Percentiles rank a stretch among this genome's conserved stretches.
These are phyloP conservation scores for Coemansia asiatica DNA, from an alignment of 192 early-diverging fungal species.

Conservation along the genomic window DNA sequence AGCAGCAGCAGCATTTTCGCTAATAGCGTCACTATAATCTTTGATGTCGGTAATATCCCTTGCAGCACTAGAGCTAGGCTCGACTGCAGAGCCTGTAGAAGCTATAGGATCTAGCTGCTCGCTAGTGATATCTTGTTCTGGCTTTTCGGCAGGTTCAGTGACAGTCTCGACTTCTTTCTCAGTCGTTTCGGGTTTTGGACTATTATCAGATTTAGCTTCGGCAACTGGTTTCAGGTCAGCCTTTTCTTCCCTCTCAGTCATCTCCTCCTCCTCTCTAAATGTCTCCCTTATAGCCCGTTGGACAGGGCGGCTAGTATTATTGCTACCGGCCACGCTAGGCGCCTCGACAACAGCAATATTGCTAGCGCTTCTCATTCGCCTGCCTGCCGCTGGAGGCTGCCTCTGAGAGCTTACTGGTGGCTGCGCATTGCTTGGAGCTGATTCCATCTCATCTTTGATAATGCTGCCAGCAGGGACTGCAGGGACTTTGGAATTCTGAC, in stretches of 20 bases:
- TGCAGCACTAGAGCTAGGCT: background rate
- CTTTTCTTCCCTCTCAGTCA: background rate
- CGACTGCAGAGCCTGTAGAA: background rate
- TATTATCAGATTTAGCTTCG: background rate
- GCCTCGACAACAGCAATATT: slow-evolving; percentile 12
- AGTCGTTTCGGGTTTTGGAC: background rate
- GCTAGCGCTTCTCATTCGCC: slow-evolving; percentile 14
- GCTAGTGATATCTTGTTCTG: background rate
- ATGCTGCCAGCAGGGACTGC: background rate
- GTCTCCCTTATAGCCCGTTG: slow-evolving; percentile 12
- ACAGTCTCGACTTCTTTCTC: background rate
- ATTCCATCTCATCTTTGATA: slow-evolving; percentile 1
- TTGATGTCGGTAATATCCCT: background rate
- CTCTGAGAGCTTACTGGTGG: background rate
- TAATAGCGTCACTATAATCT: background rate
- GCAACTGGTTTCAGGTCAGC: background rate
- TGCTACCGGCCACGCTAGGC: background rate
- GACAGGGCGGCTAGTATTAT: background rate
- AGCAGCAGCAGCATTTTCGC: background rate
- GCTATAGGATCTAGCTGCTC: background rate
- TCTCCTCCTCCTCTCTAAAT: background rate
- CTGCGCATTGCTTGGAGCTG: background rate
- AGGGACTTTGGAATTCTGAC: background rate
- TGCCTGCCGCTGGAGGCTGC: background rate
- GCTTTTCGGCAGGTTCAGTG: background rate